Percentiles rank a stretch among this genome's conserved stretches.
phyloP scores from a whole-genome alignment of 768 basidiomycete genomes.

The Leccinum arenicola region DNA sequence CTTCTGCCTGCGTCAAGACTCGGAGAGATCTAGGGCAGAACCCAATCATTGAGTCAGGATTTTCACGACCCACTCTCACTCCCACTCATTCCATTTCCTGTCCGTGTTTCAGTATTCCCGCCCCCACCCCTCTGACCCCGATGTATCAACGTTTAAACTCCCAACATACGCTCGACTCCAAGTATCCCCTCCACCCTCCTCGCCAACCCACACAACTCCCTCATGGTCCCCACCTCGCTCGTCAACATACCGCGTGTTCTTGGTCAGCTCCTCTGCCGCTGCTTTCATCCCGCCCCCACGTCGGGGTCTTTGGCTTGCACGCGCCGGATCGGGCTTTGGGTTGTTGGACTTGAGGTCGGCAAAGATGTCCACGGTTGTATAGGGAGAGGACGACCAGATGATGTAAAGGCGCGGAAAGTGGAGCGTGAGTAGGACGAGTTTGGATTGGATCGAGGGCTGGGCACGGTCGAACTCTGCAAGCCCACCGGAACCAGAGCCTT shows the following conservation, averaged over 20 bases:
- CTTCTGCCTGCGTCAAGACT: background rate
- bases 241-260: constrained; percentile 88
- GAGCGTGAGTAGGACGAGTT: constrained; percentile 85
- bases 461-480: constrained; percentile 31
- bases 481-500: constrained; percentile 20
- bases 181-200: constrained; percentile 69
- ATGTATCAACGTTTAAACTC: constrained; percentile 63
- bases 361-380: constrained; percentile 89
- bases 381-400: constrained; percentile 97
- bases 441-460: constrained; percentile 74
- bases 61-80: background rate
- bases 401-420: constrained; percentile 90
- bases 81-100: background rate
- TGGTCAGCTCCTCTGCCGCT: constrained; percentile 80
- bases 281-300: constrained; percentile 65
- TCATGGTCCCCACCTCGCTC: constrained; percentile 73
- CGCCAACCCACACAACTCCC: constrained; percentile 67
- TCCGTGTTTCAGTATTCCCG: background rate
- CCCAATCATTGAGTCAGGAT: background rate
- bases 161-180: constrained; percentile 75
- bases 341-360: constrained; percentile 81
- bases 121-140: constrained; percentile 47
- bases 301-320: constrained; percentile 69
- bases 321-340: constrained; percentile 74
- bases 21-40: background rate